Base-by-base conservation (phyloP, 257 asterid species). In the Solanum gandarillasii region DNA sequence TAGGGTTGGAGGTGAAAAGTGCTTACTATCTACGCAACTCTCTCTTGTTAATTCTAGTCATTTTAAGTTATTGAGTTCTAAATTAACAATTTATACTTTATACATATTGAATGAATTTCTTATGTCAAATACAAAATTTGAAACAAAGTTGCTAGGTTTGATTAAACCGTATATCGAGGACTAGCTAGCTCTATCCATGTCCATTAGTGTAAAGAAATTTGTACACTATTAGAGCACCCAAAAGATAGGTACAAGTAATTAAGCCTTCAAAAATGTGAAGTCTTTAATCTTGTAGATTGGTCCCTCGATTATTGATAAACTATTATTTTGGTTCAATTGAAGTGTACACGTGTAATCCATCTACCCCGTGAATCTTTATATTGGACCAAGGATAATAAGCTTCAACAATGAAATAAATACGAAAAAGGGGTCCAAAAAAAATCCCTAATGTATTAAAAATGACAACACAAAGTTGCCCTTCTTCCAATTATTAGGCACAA, bases 201-300 rank as follows among this genome's bases (percentile, higher is more conserved):
- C 12, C 12, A 14, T 31, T 4, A 71, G 21, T 0, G n/a, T 71
- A 16, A 7, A 0, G 12, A 70, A 29, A 29, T 14, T 29, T 0
- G 6, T 31, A 31, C n/a, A 29, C 38, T 29, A 70, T 29, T 0
- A 7, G 2, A 14, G 8, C 38, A 5, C 10, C 21, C 5, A 71
- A 71, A 71, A 71, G 12, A 31, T 14, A 3, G 5, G 4, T 16
- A 72, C 14, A 72, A 72, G 7, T 34, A 32, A 18, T 20, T 18
- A 72, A 34, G 25, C 43, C 46, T 72, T 34, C 16, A 9, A 32
- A 70, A 9, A 72, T 32, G 27, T 72, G 27, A 72, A 34, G 12
- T 4, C 11, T 72, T 72, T 32, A 34, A 72, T 72, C 43, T 72
- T 34, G 14, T 32, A 34, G 1, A 72, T 72, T 72, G 1, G 41